Evolutionary conservation across 129 eudicot species (phyloP).

Genomic region (Rutidosis leptorrhynchoides): DNA sequence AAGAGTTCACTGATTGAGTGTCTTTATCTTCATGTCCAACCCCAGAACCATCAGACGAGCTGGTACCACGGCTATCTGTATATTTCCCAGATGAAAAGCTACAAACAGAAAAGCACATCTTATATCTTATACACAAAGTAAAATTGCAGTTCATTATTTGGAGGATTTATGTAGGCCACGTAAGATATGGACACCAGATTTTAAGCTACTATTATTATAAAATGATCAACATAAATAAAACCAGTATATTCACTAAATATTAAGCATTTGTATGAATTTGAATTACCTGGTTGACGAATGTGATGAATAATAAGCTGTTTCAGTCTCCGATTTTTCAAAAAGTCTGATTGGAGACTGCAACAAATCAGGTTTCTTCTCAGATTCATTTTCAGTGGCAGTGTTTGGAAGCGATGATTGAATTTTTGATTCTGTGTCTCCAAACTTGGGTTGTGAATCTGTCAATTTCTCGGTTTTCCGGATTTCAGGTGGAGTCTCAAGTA

Average conservation of each 20-base stretch:
- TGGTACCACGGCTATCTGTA: conserved; percentile 14
- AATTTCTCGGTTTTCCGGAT: conserved; percentile 41
- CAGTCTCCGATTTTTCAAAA: conserved; percentile 34
- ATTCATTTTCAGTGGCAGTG: conserved; percentile 39
- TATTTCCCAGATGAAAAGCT: conserved; percentile 34
- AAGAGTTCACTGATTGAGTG: conserved; percentile 17
- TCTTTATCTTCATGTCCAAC: conserved; percentile 20
- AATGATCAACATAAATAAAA: conserved; percentile 4
- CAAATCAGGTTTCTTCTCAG: conserved; percentile 47
- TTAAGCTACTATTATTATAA: conserved; percentile 10
- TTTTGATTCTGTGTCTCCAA: conserved; percentile 29
- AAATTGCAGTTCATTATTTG: background rate
- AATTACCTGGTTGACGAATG: conserved; percentile 50
- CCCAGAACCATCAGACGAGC: conserved; percentile 32
- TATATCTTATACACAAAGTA: background rate
- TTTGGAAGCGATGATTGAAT: conserved; percentile 49
- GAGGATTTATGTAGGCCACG: background rate
- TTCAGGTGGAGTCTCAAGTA: conserved; percentile 78
- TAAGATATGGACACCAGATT: conserved; percentile 1
- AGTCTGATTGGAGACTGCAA: conserved; percentile 39
- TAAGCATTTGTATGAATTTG: conserved; percentile 7
- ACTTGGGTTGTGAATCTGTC: conserved; percentile 27
- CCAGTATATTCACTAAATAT: background rate
- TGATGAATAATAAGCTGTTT: conserved; percentile 34
- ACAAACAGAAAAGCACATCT: conserved; percentile 1